Evolutionary conservation across 805 yeast species (phyloP), one percentile per base, ranked within the genome.

Genomic region (Starmerella stellata): DNA sequence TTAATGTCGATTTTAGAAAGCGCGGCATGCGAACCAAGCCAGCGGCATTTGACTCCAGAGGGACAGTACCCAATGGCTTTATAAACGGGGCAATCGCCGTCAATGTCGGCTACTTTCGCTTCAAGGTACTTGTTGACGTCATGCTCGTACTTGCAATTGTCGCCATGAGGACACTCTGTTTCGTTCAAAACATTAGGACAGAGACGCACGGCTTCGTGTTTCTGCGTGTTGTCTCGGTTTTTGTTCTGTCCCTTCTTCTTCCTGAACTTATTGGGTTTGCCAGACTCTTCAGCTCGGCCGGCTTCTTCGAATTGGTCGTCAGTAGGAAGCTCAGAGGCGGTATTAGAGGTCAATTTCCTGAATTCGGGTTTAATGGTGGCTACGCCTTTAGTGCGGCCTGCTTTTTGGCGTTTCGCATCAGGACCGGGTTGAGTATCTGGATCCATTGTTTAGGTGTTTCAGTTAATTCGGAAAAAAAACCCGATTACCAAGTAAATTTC

Each of bases 41-140:
- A 90, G 51, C 95, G 71, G 61, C 99, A 90, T 56, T 81, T 87
- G 50, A 80, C 60, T 0, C 98, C 98, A 44, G 78, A 70, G 3
- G 94, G 93, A 64, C 99, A 90, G 52, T 72, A 75, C 0, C 99
- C 99, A 27, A 81, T 63, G 1, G 78, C 76, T 25, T 62, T 63
- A 53, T 62, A 83, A 3, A 81, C 94, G 0, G 98, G 96, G 59
- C 99, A 90, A 1, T 52, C 52, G 0, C 93, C 92, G 8, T 66
- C 70, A 18, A 81, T 60, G 54, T 90, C 96, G 0, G 59, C 65
- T 1, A 73, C 77, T 56, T 90, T 87, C 19, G 69, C 55, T 0
- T 53, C 59, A 23, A 90, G 55, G 51, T 82, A 90, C 35, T 57
- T 63, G 3, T 64, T 66, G 19, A 83, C 54, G 58, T 83, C 78